phyloP scores from a whole-genome alignment of 306 rosid species.

The Citrullus amarus region DNA sequence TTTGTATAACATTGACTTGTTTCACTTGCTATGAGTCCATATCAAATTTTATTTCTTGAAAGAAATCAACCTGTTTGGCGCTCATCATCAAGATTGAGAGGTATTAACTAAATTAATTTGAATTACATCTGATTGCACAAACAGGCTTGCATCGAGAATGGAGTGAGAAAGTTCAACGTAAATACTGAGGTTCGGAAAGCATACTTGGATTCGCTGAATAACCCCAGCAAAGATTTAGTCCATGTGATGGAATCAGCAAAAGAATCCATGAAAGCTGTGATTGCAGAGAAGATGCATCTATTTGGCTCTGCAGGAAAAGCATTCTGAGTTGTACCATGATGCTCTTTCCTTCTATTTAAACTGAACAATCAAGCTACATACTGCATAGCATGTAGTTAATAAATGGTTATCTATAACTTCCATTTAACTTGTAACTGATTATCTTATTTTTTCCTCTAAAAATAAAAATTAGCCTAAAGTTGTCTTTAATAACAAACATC shows the following conservation, averaged over 20 bases:
- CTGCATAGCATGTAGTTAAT: neutral
- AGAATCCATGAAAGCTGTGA: slow-evolving; percentile 84
- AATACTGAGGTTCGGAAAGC: slow-evolving; percentile 94
- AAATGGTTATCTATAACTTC: neutral
- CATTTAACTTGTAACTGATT: neutral
- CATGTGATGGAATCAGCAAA: slow-evolving; percentile 75
- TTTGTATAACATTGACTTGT: neutral
- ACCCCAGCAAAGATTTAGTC: slow-evolving; percentile 66
- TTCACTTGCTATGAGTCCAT: neutral
- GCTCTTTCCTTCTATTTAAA: neutral
- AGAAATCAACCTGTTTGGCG: neutral
- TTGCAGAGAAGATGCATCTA: slow-evolving; percentile 79
- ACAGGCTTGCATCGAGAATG: slow-evolving; percentile 65
- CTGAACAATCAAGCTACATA: neutral
- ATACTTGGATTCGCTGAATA: slow-evolving; percentile 68
- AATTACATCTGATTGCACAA: slow-evolving; percentile 9
- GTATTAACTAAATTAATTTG: neutral
- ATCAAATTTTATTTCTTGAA: neutral
- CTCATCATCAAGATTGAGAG: neutral
- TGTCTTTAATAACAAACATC: neutral
- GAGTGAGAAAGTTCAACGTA: slow-evolving; percentile 91
- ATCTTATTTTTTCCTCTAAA: neutral
- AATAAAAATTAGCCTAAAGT: neutral
- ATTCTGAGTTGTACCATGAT: slow-evolving; percentile 9
- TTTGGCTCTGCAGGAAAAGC: slow-evolving; percentile 94